phyloP scores from a whole-genome alignment of 2,329 filamentous ascomycete genomes.

The Penicillium sp. region DNA sequence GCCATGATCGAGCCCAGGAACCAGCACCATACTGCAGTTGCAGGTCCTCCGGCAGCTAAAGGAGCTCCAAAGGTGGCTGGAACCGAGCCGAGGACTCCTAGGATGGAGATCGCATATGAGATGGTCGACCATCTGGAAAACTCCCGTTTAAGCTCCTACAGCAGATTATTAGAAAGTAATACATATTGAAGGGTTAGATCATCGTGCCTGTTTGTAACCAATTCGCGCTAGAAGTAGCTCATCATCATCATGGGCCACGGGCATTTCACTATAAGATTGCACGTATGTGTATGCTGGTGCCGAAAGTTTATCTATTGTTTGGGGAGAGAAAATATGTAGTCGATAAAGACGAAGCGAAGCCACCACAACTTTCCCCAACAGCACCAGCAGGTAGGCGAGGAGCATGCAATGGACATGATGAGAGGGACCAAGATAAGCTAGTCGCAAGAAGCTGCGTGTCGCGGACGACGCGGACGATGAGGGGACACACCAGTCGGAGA shows the following conservation, averaged over 20 bases:
- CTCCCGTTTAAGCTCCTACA: constrained; percentile 64
- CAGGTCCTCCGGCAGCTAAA: constrained; percentile 63
- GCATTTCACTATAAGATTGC: constrained; percentile 33
- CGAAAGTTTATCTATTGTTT: constrained; percentile 4
- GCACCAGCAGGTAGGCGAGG: not conserved
- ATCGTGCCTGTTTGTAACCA: constrained; percentile 64
- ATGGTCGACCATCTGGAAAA: constrained; percentile 71
- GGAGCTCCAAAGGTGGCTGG: constrained; percentile 67
- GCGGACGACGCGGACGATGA: not conserved
- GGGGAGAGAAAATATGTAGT: not conserved
- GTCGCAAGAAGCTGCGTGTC: constrained; percentile 1
- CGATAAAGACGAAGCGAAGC: not conserved
- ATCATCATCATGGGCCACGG: constrained; percentile 60
- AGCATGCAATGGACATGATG: constrained; percentile 7
- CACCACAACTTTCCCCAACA: not conserved
- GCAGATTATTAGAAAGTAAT: not conserved
- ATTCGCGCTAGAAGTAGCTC: constrained; percentile 65
- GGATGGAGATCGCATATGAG: constrained; percentile 69
- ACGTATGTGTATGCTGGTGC: not conserved
- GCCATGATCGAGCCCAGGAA: constrained; percentile 68
- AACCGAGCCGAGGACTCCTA: constrained; percentile 68
- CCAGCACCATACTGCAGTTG: constrained; percentile 70
- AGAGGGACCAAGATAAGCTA: constrained; percentile 10
- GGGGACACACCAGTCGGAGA: constrained; percentile 5
- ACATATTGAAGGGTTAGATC: not conserved